phyloP scores from a whole-genome alignment of 345 rosid species.

The Populus simonii region DNA sequence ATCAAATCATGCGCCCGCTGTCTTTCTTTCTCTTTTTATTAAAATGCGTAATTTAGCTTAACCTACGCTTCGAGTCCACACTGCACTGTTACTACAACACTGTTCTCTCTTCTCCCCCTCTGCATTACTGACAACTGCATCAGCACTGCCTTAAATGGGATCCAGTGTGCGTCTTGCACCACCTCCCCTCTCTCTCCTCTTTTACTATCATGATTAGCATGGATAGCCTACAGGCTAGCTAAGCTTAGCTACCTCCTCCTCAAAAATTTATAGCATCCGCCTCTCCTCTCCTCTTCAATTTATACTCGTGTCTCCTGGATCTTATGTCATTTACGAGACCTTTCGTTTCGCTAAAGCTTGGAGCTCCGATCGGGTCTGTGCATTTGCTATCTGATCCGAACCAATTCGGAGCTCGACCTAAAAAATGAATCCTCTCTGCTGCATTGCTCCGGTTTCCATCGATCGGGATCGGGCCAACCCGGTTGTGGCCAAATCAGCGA shows the following conservation, averaged over 20 bases:
- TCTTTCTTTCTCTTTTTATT: not conserved
- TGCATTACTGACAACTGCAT: conserved; percentile 42
- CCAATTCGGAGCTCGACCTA: conserved; percentile 4
- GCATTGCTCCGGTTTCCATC: conserved; percentile 99
- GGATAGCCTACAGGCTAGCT: not conserved
- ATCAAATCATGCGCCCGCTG: not conserved
- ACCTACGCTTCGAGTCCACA: conserved; percentile 13
- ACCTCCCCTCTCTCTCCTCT: conserved; percentile 4
- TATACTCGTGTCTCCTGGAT: not conserved
- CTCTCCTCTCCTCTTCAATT: not conserved
- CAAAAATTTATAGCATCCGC: not conserved
- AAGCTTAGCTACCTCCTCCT: not conserved
- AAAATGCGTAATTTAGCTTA: conserved; percentile 1
- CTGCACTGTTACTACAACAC: not conserved
- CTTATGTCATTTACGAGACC: conserved; percentile 42
- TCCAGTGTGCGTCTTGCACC: conserved; percentile 36
- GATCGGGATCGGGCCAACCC: conserved; percentile 78
- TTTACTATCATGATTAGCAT: not conserved
- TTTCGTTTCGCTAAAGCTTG: conserved; percentile 14
- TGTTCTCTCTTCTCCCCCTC: conserved; percentile 14
- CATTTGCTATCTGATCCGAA: conserved; percentile 21
- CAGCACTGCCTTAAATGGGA: conserved; percentile 49
- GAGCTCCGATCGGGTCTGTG: conserved; percentile 43
- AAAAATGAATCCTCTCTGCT: conserved; percentile 92
- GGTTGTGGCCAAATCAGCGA: conserved; percentile 49